These are phyloP conservation scores for Novakomyces olei DNA, from an alignment of 805 yeast species.

Conservation along the genomic window DNA sequence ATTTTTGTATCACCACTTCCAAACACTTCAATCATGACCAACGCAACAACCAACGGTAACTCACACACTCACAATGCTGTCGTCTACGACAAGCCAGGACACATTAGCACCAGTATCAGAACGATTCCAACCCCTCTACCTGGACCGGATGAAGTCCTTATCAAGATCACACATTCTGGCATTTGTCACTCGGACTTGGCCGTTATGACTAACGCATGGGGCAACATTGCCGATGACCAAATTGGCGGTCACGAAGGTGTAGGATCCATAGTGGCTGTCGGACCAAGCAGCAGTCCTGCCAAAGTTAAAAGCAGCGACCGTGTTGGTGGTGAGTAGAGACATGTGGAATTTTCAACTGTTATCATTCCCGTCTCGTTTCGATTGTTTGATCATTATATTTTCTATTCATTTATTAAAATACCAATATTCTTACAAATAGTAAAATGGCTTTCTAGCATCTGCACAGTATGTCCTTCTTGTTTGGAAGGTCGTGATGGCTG, in stretches of 20 bases:
- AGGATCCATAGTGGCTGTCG: slow-evolving; percentile 13
- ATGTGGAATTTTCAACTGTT: no score
- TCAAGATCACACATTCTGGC: slow-evolving; percentile 19
- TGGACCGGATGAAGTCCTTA: slow-evolving; percentile 12
- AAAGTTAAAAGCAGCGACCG: neutral
- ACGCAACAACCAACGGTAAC: no score
- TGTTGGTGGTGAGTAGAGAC: no score
- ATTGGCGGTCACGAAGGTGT: slow-evolving; percentile 17
- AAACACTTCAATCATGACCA: no score
- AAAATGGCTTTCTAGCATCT: neutral
- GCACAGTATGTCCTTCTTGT: neutral
- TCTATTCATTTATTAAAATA: no score
- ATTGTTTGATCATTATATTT: no score
- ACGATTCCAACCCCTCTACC: slow-evolving; percentile 17
- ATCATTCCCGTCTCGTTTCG: no score
- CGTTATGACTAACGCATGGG: slow-evolving; percentile 21
- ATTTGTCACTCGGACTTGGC: slow-evolving; percentile 25
- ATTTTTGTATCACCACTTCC: no score
- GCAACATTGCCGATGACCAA: slow-evolving; percentile 7
- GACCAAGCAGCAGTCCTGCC: slow-evolving; percentile 9
- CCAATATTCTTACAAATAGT: no score
- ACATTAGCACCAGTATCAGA: neutral
- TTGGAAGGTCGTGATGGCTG: neutral
- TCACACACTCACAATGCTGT: slow-evolving; percentile 1
- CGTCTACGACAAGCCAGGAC: neutral